Evolutionary conservation across 2,329 filamentous ascomycete genomes (phyloP).

Genomic region (Chaetomium strumarium): DNA sequence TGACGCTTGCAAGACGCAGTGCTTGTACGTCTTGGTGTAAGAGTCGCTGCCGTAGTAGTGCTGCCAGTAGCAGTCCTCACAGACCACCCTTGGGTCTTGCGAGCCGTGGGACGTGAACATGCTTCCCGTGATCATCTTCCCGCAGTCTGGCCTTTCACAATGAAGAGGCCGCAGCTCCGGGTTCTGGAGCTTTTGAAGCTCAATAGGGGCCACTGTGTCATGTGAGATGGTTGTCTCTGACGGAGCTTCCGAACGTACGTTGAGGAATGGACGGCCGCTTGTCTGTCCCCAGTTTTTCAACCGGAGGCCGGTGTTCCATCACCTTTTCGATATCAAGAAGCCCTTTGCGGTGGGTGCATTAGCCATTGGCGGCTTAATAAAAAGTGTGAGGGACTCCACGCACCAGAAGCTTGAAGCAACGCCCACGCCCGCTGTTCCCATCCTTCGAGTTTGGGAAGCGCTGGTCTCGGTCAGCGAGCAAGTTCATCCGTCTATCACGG

Average conservation of each 20-base stretch:
- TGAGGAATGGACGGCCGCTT: neutral
- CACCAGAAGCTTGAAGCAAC: neutral
- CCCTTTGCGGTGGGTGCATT: too few species aligned
- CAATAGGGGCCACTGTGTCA: neutral
- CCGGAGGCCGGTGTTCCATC: neutral
- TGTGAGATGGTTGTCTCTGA: too few species aligned
- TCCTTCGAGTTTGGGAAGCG: neutral
- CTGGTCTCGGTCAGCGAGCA: neutral
- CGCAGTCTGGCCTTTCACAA: neutral
- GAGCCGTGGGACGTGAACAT: neutral
- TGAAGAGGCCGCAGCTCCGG: neutral
- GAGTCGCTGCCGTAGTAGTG: constrained; percentile 1
- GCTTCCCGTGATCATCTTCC: neutral
- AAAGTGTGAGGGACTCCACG: too few species aligned
- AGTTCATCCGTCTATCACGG: too few species aligned
- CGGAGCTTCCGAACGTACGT: neutral
- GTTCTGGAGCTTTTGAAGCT: neutral
- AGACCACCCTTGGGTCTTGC: neutral
- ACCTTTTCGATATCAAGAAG: neutral
- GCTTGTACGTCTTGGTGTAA: constrained; percentile 5
- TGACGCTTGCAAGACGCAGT: neutral
- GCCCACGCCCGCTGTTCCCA: neutral
- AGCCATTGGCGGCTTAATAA: too few species aligned
- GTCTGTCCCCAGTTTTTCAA: too few species aligned
- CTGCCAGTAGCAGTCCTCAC: constrained; percentile 2